Percentiles rank a stretch among this genome's conserved stretches.
phyloP scores from a whole-genome alignment of 306 rosid species.

The Alnus glutinosa region DNA sequence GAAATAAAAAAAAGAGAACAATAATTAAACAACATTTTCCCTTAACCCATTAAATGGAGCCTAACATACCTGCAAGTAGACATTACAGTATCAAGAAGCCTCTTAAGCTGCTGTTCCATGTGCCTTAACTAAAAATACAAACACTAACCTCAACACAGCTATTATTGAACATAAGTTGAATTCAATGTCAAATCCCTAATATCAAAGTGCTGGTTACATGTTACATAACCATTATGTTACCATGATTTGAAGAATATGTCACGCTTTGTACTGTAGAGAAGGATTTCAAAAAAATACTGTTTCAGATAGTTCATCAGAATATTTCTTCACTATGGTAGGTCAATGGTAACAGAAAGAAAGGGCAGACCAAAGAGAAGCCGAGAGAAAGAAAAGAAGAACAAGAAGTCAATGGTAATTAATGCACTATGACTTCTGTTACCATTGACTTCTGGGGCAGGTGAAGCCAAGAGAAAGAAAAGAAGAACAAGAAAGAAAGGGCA shows the following conservation, averaged over 20 bases:
- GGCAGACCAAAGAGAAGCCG: no score
- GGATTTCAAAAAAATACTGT: slow-evolving; percentile 51
- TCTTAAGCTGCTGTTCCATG: slow-evolving; percentile 77
- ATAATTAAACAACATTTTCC: neutral
- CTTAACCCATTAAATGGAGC: neutral
- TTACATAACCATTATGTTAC: neutral
- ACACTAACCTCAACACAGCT: slow-evolving; percentile 18
- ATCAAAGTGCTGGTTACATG: slow-evolving; percentile 14
- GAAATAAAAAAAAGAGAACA: slow-evolving; percentile 8
- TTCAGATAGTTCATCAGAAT: no score
- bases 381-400: no score
- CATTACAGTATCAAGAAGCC: slow-evolving; percentile 60
- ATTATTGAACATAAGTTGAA: slow-evolving; percentile 1
- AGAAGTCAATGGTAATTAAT: no score
- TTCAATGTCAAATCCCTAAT: neutral
- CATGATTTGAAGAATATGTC: slow-evolving; percentile 5
- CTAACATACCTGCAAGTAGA: slow-evolving; percentile 63
- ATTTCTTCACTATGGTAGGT: slow-evolving; percentile 48
- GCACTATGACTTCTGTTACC: no score
- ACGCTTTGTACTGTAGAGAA: slow-evolving; percentile 5
- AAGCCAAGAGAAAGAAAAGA: no score
- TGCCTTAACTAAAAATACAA: slow-evolving; percentile 58
- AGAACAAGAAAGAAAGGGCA: no score
- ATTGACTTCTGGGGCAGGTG: no score
- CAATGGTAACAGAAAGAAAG: no score